phyloP scores from a whole-genome alignment of 306 rosid genomes.

The Ammopiptanthus mongolicus region DNA sequence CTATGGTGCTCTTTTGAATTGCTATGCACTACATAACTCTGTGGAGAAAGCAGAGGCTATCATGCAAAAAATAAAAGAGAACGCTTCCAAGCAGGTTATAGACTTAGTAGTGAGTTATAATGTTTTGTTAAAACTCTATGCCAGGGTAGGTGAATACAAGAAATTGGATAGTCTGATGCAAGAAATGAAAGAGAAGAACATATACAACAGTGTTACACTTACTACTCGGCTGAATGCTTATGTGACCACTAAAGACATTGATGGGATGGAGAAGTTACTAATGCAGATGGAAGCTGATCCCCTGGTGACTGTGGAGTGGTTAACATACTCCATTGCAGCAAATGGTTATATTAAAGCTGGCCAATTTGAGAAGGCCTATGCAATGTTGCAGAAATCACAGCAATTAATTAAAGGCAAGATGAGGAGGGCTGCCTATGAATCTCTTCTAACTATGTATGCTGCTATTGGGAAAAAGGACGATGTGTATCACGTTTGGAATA shows the following conservation, averaged over 20 bases:
- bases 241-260: constrained; percentile 21
- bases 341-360: constrained; percentile 48
- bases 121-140: constrained; percentile 45
- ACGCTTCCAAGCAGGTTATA: constrained; percentile 13
- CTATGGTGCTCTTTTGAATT: constrained; percentile 51
- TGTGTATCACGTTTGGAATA: constrained; percentile 50
- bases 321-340: constrained; percentile 35
- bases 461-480: constrained; percentile 41
- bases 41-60: constrained; percentile 43
- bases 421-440: constrained; percentile 38
- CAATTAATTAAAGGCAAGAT: background rate
- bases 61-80: constrained; percentile 40
- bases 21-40: constrained; percentile 42
- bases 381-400: constrained; percentile 47
- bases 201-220: constrained; percentile 18
- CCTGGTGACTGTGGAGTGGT: constrained; percentile 26
- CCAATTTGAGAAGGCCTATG: constrained; percentile 33
- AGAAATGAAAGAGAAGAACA: constrained; percentile 48
- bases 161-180: constrained; percentile 32
- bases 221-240: constrained; percentile 37
- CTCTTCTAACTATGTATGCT: constrained; percentile 35
- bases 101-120: constrained; percentile 23
- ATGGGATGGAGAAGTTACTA: constrained; percentile 45
- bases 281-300: constrained; percentile 42
- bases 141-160: constrained; percentile 35